These are phyloP conservation scores for Ilex asprella DNA, from an alignment of 257 asterid species.

Conservation along the genomic window DNA sequence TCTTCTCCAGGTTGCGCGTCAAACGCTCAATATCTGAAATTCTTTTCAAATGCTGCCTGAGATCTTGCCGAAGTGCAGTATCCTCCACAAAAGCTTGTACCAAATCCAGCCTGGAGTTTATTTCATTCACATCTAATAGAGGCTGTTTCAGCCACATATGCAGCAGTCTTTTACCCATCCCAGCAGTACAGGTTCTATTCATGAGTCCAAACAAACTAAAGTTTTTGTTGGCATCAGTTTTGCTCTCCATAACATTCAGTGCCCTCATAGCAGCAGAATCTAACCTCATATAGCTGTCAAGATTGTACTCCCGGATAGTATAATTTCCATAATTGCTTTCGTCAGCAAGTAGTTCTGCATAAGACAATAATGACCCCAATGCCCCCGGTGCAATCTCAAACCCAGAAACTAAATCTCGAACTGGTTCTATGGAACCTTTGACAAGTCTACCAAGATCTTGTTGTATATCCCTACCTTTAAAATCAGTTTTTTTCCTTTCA, in stretches of 20 bases:
- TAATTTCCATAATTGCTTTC: slow-evolving; percentile 85
- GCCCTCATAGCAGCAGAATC: slow-evolving; percentile 99
- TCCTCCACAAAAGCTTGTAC: slow-evolving; percentile 96
- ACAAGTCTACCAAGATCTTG: slow-evolving; percentile 89
- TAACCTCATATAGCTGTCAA: slow-evolving; percentile 85
- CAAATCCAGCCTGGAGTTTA: slow-evolving; percentile 71
- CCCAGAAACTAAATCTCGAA: slow-evolving; percentile 70
- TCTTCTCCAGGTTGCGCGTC: slow-evolving; percentile 67
- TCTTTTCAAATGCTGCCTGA: slow-evolving; percentile 89
- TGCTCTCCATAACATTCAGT: slow-evolving; percentile 94
- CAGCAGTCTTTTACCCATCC: slow-evolving; percentile 93
- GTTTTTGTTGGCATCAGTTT: slow-evolving; percentile 89
- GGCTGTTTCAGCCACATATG: slow-evolving; percentile 97
- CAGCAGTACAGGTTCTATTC: slow-evolving; percentile 94
- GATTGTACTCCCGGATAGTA: slow-evolving; percentile 57
- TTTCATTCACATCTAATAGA: slow-evolving; percentile 65
- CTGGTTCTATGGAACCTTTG: slow-evolving; percentile 79
- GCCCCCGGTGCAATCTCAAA: slow-evolving; percentile 83
- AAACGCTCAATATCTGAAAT: slow-evolving; percentile 90
- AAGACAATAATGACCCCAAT: slow-evolving; percentile 63
- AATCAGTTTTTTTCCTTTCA: slow-evolving; percentile 79
- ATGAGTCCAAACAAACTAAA: slow-evolving; percentile 93
- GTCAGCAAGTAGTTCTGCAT: slow-evolving; percentile 81
- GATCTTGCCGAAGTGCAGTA: slow-evolving; percentile 69
- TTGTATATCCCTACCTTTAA: slow-evolving; percentile 77